These are phyloP conservation scores for Galerina marginata DNA, from an alignment of 768 basidiomycete genomes.

Conservation along the genomic window DNA sequence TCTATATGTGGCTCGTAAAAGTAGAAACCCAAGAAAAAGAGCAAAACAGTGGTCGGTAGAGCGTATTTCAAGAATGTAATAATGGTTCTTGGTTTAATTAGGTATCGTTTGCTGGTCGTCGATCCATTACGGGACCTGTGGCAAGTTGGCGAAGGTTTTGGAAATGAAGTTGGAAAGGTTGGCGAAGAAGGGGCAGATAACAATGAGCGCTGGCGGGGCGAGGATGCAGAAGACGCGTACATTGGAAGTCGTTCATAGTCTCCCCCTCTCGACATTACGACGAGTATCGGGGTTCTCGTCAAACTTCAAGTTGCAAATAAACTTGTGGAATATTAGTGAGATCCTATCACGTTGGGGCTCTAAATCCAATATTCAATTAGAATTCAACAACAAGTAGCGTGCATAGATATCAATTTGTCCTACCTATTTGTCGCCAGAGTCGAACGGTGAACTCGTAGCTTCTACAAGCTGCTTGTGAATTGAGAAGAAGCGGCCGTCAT, in stretches of 20 bases:
- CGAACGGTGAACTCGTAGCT: no score
- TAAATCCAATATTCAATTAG: no score
- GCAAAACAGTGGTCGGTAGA: constrained; percentile 41
- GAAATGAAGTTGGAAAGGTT: constrained; percentile 20
- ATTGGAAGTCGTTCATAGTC: constrained; percentile 57
- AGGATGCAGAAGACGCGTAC: constrained; percentile 40
- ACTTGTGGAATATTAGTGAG: no score
- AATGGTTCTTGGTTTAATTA: constrained; percentile 42
- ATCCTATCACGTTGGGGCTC: no score
- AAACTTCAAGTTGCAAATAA: not conserved
- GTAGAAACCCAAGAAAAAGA: constrained; percentile 55
- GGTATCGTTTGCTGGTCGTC: constrained; percentile 21
- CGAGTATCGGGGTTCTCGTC: not conserved
- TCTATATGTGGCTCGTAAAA: constrained; percentile 88
- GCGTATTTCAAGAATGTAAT: constrained; percentile 48
- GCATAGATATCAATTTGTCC: no score
- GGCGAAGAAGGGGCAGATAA: constrained; percentile 24
- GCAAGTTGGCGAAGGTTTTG: constrained; percentile 28
- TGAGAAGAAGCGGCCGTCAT: no score
- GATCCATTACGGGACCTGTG: constrained; percentile 31
- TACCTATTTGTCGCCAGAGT: no score
- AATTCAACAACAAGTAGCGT: no score
- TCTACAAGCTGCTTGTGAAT: no score
- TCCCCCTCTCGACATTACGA: constrained; percentile 40
- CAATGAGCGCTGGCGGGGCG: constrained; percentile 29